Conservation (phyloP, 2,329 filamentous ascomycete genomes). For the Aspergillus jensenii region DNA sequence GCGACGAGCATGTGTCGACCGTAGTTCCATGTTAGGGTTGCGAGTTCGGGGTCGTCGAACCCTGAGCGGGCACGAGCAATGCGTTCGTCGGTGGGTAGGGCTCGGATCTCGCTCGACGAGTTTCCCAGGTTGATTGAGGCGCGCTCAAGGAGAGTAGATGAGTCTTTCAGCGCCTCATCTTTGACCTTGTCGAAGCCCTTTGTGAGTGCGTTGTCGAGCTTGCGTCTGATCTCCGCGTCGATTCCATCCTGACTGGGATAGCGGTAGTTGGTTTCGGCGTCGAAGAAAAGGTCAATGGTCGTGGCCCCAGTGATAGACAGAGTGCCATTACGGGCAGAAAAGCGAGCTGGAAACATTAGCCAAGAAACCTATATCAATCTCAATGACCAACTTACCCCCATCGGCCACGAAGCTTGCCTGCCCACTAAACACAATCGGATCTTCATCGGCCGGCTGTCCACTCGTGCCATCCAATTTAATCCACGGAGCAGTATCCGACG, state of each 20-base stretch:
- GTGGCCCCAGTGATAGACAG: neutral
- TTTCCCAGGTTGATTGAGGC: neutral
- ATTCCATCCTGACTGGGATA: neutral
- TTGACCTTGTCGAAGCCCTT: neutral
- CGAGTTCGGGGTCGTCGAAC: neutral
- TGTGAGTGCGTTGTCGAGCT: neutral
- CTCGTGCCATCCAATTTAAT: conserved; percentile 1
- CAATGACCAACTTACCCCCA: neutral
- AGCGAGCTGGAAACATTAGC: neutral
- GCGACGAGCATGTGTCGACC: conserved; percentile 3
- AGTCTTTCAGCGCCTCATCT: neutral
- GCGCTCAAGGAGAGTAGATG: neutral
- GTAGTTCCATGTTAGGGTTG: conserved; percentile 4
- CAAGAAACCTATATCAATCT: neutral
- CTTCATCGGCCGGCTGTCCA: conserved; percentile 2
- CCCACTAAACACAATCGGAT: conserved; percentile 5
- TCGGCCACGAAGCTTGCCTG: conserved; percentile 1
- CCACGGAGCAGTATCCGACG: neutral
- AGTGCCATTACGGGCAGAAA: neutral
- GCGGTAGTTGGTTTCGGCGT: conserved; percentile 5
- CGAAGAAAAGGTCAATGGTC: conserved; percentile 3
- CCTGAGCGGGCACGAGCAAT: neutral
- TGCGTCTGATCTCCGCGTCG: neutral
- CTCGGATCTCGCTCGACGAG: neutral
- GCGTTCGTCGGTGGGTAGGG: conserved; percentile 3